Conservation (phyloP, 768 basidiomycete species). For the Cubamyces sp. region DNA sequence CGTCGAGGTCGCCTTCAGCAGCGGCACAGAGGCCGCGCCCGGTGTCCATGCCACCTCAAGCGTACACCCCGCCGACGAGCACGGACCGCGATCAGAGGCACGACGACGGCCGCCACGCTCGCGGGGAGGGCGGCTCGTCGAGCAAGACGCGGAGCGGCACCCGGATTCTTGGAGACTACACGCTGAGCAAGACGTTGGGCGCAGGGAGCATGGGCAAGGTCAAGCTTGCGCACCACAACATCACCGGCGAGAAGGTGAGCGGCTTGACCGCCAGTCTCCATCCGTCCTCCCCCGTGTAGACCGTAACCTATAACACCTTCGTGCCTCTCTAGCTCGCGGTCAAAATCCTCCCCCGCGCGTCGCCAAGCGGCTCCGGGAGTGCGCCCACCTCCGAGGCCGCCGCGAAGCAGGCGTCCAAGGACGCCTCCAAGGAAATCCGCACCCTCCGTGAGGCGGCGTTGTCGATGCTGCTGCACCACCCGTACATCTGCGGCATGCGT, state of each 20-base stretch:
- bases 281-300: neutral
- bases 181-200: conserved; percentile 94
- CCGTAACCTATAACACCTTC: conserved; percentile 1
- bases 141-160: conserved; percentile 39
- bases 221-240: conserved; percentile 89
- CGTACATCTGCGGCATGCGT: conserved; percentile 99
- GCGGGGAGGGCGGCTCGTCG: conserved; percentile 29
- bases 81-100: conserved; percentile 34
- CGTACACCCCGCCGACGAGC: conserved; percentile 33
- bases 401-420: conserved; percentile 82
- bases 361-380: conserved; percentile 58
- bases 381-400: conserved; percentile 57
- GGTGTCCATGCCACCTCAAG: conserved; percentile 77
- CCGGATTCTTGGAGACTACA: conserved; percentile 89
- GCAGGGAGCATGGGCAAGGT: conserved; percentile 99
- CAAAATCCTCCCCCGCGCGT: conserved; percentile 93
- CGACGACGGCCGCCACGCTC: conserved; percentile 24
- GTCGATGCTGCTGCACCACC: conserved; percentile 95
- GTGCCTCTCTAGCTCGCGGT: conserved; percentile 81
- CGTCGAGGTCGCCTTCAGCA: conserved; percentile 32
- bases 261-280: neutral
- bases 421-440: conserved; percentile 94
- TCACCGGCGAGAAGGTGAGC: conserved; percentile 88
- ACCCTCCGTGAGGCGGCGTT: conserved; percentile 95
- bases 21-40: conserved; percentile 54